Percentiles rank a stretch among this genome's conserved stretches.
phyloP scores from a whole-genome alignment of 345 rosid species.

The Brassica cretica region DNA sequence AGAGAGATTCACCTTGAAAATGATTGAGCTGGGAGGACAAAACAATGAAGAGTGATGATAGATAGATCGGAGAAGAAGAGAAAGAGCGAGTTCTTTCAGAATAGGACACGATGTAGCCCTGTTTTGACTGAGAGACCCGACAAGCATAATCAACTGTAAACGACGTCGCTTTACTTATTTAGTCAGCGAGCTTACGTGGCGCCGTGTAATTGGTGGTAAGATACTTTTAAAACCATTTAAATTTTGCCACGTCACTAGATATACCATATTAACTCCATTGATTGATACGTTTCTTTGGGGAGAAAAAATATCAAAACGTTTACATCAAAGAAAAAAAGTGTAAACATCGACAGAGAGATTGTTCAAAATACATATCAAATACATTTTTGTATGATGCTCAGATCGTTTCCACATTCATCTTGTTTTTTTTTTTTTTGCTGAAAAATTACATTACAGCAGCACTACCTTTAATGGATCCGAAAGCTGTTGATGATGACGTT shows the following conservation, averaged over 20 bases:
- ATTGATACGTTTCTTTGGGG: neutral
- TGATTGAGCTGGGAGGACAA: too few relatives aligned
- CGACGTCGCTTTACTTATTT: constrained; percentile 33
- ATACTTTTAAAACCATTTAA: neutral
- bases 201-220: neutral
- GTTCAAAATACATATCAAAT: neutral
- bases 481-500: constrained; percentile 8
- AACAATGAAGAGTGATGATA: neutral
- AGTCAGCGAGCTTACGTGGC: constrained; percentile 38
- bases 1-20: constrained; percentile 34
- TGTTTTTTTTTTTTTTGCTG: neutral
- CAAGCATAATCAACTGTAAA: constrained; percentile 32
- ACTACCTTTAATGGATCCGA: constrained; percentile 17
- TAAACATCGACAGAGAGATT: constrained; percentile 11
- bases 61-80: constrained; percentile 35
- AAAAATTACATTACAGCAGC: neutral
- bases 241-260: constrained; percentile 22
- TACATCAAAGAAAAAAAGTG: neutral
- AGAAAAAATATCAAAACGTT: neutral
- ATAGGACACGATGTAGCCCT: constrained; percentile 29
- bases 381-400: constrained; percentile 16
- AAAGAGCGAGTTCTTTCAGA: constrained; percentile 23
- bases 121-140: constrained; percentile 35
- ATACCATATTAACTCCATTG: neutral
- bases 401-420: constrained; percentile 5